Percentiles rank a stretch among this genome's conserved stretches.
Conservation (phyloP, 306 rosid genomes). For the Quercus dentata region DNA sequence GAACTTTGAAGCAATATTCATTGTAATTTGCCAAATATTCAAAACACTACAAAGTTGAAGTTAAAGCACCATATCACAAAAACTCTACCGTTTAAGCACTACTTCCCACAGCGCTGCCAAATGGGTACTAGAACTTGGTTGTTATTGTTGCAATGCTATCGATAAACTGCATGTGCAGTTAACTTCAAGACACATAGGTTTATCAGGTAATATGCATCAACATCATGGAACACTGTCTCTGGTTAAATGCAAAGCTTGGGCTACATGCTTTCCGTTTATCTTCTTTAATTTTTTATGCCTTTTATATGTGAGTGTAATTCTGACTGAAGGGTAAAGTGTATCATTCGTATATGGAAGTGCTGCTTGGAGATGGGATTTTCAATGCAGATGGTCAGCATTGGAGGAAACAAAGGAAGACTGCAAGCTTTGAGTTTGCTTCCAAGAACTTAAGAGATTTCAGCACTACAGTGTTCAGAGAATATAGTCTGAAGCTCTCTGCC, state of each 20-base stretch:
- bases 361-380: conserved; percentile 93
- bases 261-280: background rate
- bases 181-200: background rate
- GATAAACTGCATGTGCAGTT: too few relatives aligned
- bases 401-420: conserved; percentile 92
- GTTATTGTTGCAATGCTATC: too few relatives aligned
- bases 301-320: conserved; percentile 5
- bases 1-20: too few relatives aligned
- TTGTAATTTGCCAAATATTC: too few relatives aligned
- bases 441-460: conserved; percentile 88
- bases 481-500: conserved; percentile 54
- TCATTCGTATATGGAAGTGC: conserved; percentile 87
- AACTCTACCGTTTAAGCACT: too few relatives aligned
- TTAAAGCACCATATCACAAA: too few relatives aligned
- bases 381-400: conserved; percentile 85
- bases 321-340: conserved; percentile 72
- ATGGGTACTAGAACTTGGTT: too few relatives aligned
- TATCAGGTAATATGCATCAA: background rate
- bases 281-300: background rate
- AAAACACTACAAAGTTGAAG: too few relatives aligned
- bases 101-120: too few relatives aligned
- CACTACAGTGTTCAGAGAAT: conserved; percentile 71
- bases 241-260: background rate
- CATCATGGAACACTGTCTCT: background rate
- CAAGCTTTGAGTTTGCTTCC: conserved; percentile 91